Evolutionary conservation across 305 asterid genomes (phyloP), one percentile per base, ranked within the genome.

Genomic region (Fraxinus baroniana): DNA sequence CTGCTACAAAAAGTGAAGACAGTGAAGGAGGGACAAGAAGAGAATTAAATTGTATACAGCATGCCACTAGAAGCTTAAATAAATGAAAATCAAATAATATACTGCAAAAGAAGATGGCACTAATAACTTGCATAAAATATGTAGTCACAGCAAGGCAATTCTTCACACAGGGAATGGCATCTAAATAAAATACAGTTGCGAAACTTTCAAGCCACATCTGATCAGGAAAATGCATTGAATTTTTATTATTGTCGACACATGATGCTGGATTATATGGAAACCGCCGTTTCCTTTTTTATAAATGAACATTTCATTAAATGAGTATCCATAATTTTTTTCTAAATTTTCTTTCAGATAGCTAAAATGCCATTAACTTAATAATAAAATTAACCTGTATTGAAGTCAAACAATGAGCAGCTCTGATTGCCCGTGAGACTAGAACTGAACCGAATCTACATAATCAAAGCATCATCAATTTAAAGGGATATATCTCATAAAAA

Each of bases 331-430:
- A 70, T 44, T 15, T 13, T 5, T 70, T 30, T 30, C 76, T 17
- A 70, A 70, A 28, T 70, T 70, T 70, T 70, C 76, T 71, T 33
- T 39, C 76, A 71, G 44, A 33, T 33, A 17, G 64, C 76, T 71
- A 52, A 32, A 24, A 75, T 18, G 78, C 62, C 73, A 76, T 30
- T 62, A 39, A 20, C 28, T 24, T 60, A 82, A 66, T 55, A 36
- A 85, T 46, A 74, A 39, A 77, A 84, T 91, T 80, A 86, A 94
- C 99, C 98, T 96, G 99, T 88, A 96, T 94, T 20, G 99, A 94
- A 66, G 99, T 96, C 88, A 96, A 92, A 86, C 98, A 94, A 89
- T 94, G 98, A 85, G 99, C 99, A 72, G 99, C 99, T 91, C 97
- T 93, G 82, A 96, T 92, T 12, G 98, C 93, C 73, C 98, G 91